Evolutionary conservation across 805 yeast genomes (phyloP).

Genomic region (Wickerhamiella australiensis): DNA sequence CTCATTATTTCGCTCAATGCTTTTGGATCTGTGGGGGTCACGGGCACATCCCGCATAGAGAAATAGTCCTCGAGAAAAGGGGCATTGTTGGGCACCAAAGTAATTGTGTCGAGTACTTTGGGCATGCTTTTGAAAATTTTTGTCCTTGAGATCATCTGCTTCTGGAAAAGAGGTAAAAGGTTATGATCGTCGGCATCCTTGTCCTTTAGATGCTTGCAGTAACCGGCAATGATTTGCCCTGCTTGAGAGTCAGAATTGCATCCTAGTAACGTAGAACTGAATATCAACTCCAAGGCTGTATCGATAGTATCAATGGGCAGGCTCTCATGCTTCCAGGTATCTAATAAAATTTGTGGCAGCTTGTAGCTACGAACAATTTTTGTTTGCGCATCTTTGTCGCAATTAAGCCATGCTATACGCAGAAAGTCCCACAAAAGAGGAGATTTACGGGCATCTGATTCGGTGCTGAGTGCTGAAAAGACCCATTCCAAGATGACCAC

Average conservation of each 20-base stretch:
- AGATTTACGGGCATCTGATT: slow-evolving; percentile 14
- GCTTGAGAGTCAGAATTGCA: slow-evolving; percentile 4
- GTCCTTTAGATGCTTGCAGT: neutral
- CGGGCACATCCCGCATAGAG: neutral
- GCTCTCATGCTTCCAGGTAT: slow-evolving; percentile 7
- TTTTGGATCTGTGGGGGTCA: neutral
- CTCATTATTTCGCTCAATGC: neutral
- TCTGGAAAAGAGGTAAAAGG: neutral
- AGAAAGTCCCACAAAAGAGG: slow-evolving; percentile 19
- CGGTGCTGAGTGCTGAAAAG: slow-evolving; percentile 23
- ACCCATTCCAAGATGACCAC: slow-evolving; percentile 30
- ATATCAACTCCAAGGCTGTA: neutral
- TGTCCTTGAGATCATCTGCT: neutral
- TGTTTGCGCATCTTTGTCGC: slow-evolving; percentile 7
- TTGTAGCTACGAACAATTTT: slow-evolving; percentile 15
- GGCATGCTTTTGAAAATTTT: slow-evolving; percentile 6
- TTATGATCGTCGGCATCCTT: neutral
- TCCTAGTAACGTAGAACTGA: neutral
- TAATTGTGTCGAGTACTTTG: neutral
- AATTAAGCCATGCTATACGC: slow-evolving; percentile 12
- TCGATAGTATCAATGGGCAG: neutral
- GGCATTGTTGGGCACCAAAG: neutral
- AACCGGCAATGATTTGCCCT: slow-evolving; percentile 1
- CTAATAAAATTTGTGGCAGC: slow-evolving; percentile 2
- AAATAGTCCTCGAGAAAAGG: slow-evolving; percentile 5